A percentile compares a stretch with the other conserved stretches of the same genome.
phyloP scores from a whole-genome alignment of 2,329 filamentous ascomycete genomes.

The Arachnopeziza araneosa region DNA sequence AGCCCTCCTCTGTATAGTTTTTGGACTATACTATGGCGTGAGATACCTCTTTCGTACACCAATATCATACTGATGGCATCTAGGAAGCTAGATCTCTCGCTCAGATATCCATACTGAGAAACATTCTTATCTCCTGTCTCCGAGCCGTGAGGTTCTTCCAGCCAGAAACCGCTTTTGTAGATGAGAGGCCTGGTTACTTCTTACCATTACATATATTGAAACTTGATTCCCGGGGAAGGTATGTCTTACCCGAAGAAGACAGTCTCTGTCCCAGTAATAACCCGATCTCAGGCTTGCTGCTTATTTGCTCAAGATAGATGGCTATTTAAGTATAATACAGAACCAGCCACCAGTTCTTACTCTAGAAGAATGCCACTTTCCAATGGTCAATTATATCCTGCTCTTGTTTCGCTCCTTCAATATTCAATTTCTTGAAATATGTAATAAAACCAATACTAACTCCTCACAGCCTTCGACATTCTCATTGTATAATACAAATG shows the following conservation, averaged over 20 bases:
- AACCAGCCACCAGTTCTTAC: conserved; percentile 31
- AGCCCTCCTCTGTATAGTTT: conserved; percentile 35
- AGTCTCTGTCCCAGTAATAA: not conserved
- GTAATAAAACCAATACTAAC: not conserved
- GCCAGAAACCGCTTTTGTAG: conserved; percentile 30
- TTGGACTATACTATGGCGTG: conserved; percentile 31
- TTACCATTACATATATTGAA: conserved; percentile 32
- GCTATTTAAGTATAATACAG: conserved; percentile 32
- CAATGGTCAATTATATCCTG: conserved; percentile 14
- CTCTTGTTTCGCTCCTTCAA: conserved; percentile 15
- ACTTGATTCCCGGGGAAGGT: conserved; percentile 35
- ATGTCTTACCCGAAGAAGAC: not conserved
- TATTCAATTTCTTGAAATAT: not conserved
- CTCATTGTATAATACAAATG: conserved; percentile 34
- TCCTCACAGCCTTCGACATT: conserved; percentile 17
- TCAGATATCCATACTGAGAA: conserved; percentile 31
- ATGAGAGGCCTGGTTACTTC: conserved; percentile 36
- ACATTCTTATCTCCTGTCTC: conserved; percentile 32
- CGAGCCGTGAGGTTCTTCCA: conserved; percentile 35
- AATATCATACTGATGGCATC: not conserved
- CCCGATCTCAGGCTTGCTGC: conserved; percentile 29
- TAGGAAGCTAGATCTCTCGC: conserved; percentile 31
- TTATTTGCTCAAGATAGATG: conserved; percentile 36
- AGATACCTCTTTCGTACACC: not conserved
- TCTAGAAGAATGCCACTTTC: conserved; percentile 35